Evolutionary conservation across 164 flowering plant genomes (phyloP).

Genomic region (Chimonanthus salicifolius): DNA sequence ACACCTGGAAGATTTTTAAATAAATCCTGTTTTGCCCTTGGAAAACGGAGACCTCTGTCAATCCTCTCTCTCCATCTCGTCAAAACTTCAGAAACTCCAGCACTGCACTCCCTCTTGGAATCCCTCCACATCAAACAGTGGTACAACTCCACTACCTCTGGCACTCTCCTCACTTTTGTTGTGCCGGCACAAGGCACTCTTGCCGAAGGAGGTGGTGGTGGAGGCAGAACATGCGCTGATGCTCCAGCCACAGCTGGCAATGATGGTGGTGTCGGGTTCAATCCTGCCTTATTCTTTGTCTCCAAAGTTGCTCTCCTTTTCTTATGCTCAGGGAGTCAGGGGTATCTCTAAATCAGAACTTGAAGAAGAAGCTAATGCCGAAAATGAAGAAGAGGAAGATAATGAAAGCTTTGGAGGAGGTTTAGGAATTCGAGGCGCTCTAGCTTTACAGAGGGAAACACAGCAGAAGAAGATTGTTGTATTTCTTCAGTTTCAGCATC

Average conservation of each 20-base stretch:
- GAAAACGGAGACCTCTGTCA: no score
- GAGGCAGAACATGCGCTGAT: conserved; percentile 29
- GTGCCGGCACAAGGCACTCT: conserved; percentile 26
- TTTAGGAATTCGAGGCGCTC: conserved; percentile 57
- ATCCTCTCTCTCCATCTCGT: conserved; percentile 2
- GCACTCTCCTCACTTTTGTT: conserved; percentile 73
- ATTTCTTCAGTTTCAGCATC: conserved; percentile 25
- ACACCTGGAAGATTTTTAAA: no score
- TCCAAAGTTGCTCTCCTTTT: conserved; percentile 7
- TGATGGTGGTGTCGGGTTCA: conserved; percentile 22
- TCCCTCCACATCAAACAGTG: conserved; percentile 89
- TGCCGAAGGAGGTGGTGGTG: conserved; percentile 55
- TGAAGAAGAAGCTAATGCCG: not conserved
- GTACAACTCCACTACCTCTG: conserved; percentile 95
- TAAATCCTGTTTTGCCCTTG: no score
- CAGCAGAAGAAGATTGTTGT: conserved; percentile 11
- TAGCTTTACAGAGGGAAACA: conserved; percentile 21
- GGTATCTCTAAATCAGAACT: not conserved
- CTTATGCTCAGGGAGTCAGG: not conserved
- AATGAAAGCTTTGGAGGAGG: conserved; percentile 60
- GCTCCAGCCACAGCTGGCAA: conserved; percentile 4
- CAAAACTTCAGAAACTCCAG: conserved; percentile 34
- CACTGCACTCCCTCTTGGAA: conserved; percentile 52
- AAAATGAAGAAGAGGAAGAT: conserved; percentile 9
- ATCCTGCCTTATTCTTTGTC: not conserved